Percentiles rank a stretch among this genome's conserved stretches.
phyloP scores from a whole-genome alignment of 768 basidiomycete species.

The Termitomyces sp. region DNA sequence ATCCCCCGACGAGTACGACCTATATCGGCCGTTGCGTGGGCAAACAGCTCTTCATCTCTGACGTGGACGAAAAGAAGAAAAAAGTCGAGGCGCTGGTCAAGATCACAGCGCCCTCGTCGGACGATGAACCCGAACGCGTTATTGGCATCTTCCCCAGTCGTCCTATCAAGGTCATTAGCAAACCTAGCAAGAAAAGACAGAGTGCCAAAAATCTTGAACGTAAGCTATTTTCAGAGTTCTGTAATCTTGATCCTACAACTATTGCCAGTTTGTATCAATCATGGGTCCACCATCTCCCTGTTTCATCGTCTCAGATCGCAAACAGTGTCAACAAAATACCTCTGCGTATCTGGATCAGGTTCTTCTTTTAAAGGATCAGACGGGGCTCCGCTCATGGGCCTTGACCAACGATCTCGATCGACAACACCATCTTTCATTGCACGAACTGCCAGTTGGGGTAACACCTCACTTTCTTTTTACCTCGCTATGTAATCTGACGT shows the following conservation, averaged over 20 bases:
- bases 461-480: slow-evolving; percentile 16
- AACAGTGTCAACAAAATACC: slow-evolving; percentile 93
- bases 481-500: slow-evolving; percentile 7
- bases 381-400: slow-evolving; percentile 78
- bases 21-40: slow-evolving; percentile 92
- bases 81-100: slow-evolving; percentile 92
- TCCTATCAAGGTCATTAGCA: slow-evolving; percentile 98
- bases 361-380: slow-evolving; percentile 93
- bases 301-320: slow-evolving; percentile 96
- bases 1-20: slow-evolving; percentile 77
- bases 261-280: slow-evolving; percentile 81
- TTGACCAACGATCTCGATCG: slow-evolving; percentile 65
- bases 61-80: slow-evolving; percentile 93
- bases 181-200: slow-evolving; percentile 95
- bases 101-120: slow-evolving; percentile 74
- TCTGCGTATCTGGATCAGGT: slow-evolving; percentile 91
- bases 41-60: slow-evolving; percentile 92
- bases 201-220: slow-evolving; percentile 90
- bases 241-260: slow-evolving; percentile 4
- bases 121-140: slow-evolving; percentile 76
- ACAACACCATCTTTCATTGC: slow-evolving; percentile 85
- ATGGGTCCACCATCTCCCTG: slow-evolving; percentile 91
- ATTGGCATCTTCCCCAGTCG: slow-evolving; percentile 89
- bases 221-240: slow-evolving; percentile 34
- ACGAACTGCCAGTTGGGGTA: slow-evolving; percentile 86